Evolutionary conservation across 305 asterid genomes (phyloP).

Genomic region (Fraxinus ornus): DNA sequence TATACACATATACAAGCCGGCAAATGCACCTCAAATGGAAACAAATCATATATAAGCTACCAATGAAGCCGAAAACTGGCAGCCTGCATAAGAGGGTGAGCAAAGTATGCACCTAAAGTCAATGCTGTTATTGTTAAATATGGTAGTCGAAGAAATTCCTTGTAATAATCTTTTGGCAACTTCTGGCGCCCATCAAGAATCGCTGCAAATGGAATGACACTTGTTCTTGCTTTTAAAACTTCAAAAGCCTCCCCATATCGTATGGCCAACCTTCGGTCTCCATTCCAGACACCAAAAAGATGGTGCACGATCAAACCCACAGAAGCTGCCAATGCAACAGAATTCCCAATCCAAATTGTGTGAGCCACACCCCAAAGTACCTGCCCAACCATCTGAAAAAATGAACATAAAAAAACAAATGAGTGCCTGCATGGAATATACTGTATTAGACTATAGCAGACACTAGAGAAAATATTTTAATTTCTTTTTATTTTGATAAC

Average conservation of each 20-base stretch:
- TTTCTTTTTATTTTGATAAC: background rate
- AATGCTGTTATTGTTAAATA: conserved; percentile 63
- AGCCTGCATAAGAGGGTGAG: conserved; percentile 92
- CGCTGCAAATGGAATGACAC: conserved; percentile 84
- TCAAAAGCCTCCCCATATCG: conserved; percentile 86
- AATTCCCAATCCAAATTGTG: conserved; percentile 90
- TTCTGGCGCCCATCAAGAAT: conserved; percentile 93
- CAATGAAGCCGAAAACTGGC: conserved; percentile 87
- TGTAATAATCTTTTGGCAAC: conserved; percentile 70
- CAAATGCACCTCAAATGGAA: background rate
- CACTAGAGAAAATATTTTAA: background rate
- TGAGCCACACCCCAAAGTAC: conserved; percentile 95
- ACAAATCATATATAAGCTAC: conserved; percentile 35
- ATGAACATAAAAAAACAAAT: background rate
- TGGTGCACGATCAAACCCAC: conserved; percentile 88
- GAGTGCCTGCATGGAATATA: background rate
- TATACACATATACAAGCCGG: background rate
- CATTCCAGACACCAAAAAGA: conserved; percentile 92
- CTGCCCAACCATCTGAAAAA: conserved; percentile 82
- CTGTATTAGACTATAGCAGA: background rate
- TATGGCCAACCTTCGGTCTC: conserved; percentile 77
- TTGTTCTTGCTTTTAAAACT: conserved; percentile 70
- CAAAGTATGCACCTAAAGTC: conserved; percentile 79
- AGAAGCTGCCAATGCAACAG: conserved; percentile 86
- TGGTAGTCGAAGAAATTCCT: conserved; percentile 82